Evolutionary conservation across 192 early-diverging fungal genomes (phyloP).

Genomic region (Mortierella antarctica): DNA sequence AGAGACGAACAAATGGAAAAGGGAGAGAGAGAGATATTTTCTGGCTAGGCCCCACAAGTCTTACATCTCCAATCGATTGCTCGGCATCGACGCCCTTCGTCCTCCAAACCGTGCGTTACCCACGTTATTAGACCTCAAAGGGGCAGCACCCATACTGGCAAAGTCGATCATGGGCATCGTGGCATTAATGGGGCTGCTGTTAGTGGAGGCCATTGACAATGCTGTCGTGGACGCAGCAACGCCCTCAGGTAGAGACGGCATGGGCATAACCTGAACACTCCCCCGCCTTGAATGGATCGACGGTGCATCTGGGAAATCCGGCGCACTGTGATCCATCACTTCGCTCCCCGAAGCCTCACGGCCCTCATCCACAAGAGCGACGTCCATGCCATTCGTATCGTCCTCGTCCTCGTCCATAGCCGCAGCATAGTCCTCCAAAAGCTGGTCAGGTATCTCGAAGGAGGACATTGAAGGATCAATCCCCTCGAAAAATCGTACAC

Average conservation of each 20-base stretch:
- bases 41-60: too few species aligned
- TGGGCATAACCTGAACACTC: conserved; percentile 23
- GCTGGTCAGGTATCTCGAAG: too few species aligned
- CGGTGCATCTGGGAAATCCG: conserved; percentile 35
- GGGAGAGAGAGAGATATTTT: not conserved
- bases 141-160: not conserved
- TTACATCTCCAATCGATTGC: conserved; percentile 49
- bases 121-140: not conserved
- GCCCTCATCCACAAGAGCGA: conserved; percentile 31
- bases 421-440: not conserved
- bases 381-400: conserved; percentile 19
- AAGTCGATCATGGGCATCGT: too few species aligned
- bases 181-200: too few species aligned
- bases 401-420: conserved; percentile 1
- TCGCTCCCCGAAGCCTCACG: conserved; percentile 35
- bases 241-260: not conserved
- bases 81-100: conserved; percentile 42
- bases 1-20: not conserved
- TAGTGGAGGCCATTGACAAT: too few species aligned
- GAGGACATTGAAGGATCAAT: too few species aligned
- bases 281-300: conserved; percentile 39
- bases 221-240: too few species aligned
- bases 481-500: too few species aligned
- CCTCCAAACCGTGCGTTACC: conserved; percentile 21
- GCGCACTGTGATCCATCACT: conserved; percentile 48